These are phyloP conservation scores for Floccularia luteovirens DNA, from an alignment of 768 basidiomycete genomes.

Conservation along the genomic window DNA sequence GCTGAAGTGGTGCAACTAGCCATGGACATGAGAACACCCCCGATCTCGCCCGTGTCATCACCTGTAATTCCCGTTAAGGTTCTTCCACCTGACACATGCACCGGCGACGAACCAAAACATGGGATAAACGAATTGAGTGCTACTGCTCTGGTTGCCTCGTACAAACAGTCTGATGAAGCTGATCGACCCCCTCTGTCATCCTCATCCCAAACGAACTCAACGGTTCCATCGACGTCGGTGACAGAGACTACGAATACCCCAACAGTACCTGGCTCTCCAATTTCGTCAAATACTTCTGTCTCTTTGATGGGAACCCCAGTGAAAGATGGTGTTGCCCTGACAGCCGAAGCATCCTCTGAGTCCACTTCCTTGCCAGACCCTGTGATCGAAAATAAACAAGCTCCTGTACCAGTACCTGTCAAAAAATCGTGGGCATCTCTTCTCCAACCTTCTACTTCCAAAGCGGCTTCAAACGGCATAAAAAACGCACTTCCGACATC, in stretches of 20 bases:
- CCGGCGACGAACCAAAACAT: not conserved
- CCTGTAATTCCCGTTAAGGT: not conserved
- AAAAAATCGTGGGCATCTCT: conserved; percentile 79
- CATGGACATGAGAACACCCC: conserved; percentile 44
- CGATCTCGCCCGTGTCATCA: conserved; percentile 22
- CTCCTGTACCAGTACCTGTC: conserved; percentile 17
- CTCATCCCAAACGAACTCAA: conserved; percentile 18
- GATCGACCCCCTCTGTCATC: conserved; percentile 1
- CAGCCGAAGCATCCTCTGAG: conserved; percentile 2
- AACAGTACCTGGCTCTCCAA: conserved; percentile 49
- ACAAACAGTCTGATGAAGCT: not conserved
- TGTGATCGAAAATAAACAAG: not conserved
- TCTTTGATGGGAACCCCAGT: conserved; percentile 27
- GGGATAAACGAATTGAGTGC: not conserved
- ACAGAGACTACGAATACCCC: conserved; percentile 44
- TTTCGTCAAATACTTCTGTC: conserved; percentile 53
- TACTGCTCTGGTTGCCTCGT: not conserved
- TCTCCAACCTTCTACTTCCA: conserved; percentile 35
- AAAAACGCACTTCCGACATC: conserved; percentile 57
- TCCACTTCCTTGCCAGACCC: conserved; percentile 5
- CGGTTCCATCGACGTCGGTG: conserved; percentile 37
- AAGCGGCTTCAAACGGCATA: conserved; percentile 21
- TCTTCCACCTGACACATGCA: not conserved
- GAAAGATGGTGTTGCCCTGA: conserved; percentile 9
- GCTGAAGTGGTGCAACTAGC: conserved; percentile 48